These are phyloP conservation scores for Periconia sp. DNA, from an alignment of 2,329 filamentous ascomycete genomes.

Conservation along the genomic window DNA sequence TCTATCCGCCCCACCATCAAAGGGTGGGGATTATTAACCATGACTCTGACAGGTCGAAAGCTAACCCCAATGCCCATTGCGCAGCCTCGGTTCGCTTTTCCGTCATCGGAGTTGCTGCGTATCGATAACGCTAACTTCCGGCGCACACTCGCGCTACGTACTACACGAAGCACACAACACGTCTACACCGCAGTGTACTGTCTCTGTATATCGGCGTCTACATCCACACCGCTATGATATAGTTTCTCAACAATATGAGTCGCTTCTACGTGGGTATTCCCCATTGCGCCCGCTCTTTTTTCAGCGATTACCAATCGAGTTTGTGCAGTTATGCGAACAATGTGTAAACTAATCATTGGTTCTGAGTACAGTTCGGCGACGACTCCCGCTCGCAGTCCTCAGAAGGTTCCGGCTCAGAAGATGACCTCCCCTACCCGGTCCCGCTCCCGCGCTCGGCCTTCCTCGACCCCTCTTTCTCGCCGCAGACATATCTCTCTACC, in stretches of 20 bases:
- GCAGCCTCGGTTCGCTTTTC: constrained; percentile 30
- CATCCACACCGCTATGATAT: constrained; percentile 11
- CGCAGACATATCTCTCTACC: constrained; percentile 81
- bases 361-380: constrained; percentile 12
- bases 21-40: constrained; percentile 24
- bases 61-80: constrained; percentile 15
- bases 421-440: constrained; percentile 81
- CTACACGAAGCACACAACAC: too few relatives aligned
- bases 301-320: constrained; percentile 4
- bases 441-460: constrained; percentile 86
- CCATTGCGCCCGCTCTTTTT: not conserved
- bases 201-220: too few relatives aligned
- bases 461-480: constrained; percentile 74
- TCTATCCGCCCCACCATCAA: constrained; percentile 6
- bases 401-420: constrained; percentile 11
- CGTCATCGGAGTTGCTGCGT: constrained; percentile 9
- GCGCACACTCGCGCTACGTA: too few relatives aligned
- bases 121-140: constrained; percentile 5
- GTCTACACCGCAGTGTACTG: too few relatives aligned
- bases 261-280: constrained; percentile 53
- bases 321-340: not conserved
- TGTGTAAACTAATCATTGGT: constrained; percentile 1
- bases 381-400: constrained; percentile 11
- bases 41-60: constrained; percentile 15
- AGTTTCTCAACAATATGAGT: constrained; percentile 48